Percentiles rank a stretch among this genome's conserved stretches.
These are phyloP conservation scores for Trametes versicolor DNA, from an alignment of 1,284 basidiomycete genomes.

Conservation along the genomic window DNA sequence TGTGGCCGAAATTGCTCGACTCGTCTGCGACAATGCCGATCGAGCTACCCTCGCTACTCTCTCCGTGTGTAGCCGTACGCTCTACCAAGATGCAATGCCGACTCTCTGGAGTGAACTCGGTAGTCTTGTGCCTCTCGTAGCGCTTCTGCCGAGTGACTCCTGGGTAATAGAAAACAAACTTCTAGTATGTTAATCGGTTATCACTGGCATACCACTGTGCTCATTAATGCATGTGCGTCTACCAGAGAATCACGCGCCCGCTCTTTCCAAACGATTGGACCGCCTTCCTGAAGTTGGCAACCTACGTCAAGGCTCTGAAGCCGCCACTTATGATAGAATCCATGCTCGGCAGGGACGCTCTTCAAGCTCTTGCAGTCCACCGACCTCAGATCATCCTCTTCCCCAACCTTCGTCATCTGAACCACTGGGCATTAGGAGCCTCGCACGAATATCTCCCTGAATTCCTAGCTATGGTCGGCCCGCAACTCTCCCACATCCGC, in stretches of 20 bases:
- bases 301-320: background rate
- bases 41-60: conserved; percentile 7
- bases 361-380: background rate
- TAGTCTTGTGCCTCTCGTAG: conserved; percentile 1
- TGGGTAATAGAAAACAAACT: background rate
- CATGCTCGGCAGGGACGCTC: background rate
- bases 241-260: background rate
- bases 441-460: background rate
- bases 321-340: background rate
- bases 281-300: background rate
- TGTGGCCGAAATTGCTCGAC: background rate
- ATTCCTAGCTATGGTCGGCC: background rate
- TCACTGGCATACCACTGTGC: background rate
- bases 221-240: no score
- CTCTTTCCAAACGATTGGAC: background rate
- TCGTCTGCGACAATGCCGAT: conserved; percentile 9
- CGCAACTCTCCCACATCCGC: background rate
- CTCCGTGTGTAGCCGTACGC: background rate
- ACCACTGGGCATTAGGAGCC: background rate
- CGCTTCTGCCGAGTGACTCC: background rate
- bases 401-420: background rate
- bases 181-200: background rate
- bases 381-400: background rate
- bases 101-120: conserved; percentile 1
- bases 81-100: background rate